phyloP scores from a whole-genome alignment of 805 yeast species.

The Hanseniaspora pseudoguilliermondii region DNA sequence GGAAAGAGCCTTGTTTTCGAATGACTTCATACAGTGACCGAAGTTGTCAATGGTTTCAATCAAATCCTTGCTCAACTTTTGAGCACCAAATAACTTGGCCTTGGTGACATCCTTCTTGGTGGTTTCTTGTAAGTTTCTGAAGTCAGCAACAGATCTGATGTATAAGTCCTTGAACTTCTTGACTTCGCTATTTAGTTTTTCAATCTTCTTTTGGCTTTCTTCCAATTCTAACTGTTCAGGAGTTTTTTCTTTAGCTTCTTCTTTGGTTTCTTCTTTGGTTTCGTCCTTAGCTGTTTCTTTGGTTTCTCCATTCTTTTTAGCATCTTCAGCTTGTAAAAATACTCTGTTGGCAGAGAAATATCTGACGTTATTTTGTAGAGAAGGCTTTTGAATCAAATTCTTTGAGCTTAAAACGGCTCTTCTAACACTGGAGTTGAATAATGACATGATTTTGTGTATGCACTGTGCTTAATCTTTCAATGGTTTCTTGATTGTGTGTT shows the following conservation, averaged over 20 bases:
- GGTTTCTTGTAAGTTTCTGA: slow-evolving; percentile 81
- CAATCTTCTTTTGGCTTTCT: slow-evolving; percentile 40
- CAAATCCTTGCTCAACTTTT: slow-evolving; percentile 81
- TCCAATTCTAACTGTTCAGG: slow-evolving; percentile 24
- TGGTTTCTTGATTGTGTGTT: background rate
- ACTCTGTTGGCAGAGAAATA: slow-evolving; percentile 17
- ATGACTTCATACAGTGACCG: slow-evolving; percentile 68
- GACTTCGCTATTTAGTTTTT: slow-evolving; percentile 53
- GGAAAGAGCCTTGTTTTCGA: slow-evolving; percentile 47
- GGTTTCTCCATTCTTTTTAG: slow-evolving; percentile 14
- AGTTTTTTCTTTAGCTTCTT: slow-evolving; percentile 15
- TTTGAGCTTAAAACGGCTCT: background rate
- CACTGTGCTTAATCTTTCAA: background rate
- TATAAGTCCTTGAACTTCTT: slow-evolving; percentile 75
- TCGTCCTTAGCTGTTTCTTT: slow-evolving; percentile 2
- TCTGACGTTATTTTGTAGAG: slow-evolving; percentile 6
- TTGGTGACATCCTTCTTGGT: slow-evolving; percentile 77
- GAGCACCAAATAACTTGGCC: slow-evolving; percentile 81
- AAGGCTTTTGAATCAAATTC: slow-evolving; percentile 2
- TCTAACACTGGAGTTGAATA: background rate
- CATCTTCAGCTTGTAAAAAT: slow-evolving; percentile 20
- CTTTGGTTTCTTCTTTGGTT: background rate
- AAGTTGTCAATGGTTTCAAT: slow-evolving; percentile 84
- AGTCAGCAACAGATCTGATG: slow-evolving; percentile 77
- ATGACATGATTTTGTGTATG: background rate